Percentiles rank a stretch among this genome's conserved stretches.
Conservation (phyloP, 2,329 filamentous ascomycete species). For the Penicillium crustosum region DNA sequence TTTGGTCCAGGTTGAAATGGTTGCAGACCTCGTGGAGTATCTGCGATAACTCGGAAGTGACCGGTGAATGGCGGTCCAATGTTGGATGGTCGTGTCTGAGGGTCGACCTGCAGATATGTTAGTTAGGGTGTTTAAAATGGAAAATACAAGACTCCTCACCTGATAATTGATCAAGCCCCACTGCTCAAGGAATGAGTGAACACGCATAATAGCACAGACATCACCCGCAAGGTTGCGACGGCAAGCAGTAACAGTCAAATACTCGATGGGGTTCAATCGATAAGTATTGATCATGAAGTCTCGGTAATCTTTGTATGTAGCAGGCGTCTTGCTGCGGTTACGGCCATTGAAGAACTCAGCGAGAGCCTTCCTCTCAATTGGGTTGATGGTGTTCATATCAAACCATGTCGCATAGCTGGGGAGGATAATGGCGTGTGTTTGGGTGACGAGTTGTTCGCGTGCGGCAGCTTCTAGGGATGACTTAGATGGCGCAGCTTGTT, state of each 20-base stretch:
- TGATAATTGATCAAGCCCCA: constrained; percentile 99
- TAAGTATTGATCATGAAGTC: constrained; percentile 99
- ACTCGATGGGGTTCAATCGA: constrained; percentile 90
- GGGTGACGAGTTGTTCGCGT: constrained; percentile 85
- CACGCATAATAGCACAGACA: constrained; percentile 98
- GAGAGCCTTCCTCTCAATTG: constrained; percentile 88
- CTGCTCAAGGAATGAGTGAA: constrained; percentile 95
- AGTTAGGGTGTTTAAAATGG: constrained; percentile 29
- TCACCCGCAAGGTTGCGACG: constrained; percentile 92
- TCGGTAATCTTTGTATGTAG: constrained; percentile 97
- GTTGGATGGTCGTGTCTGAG: constrained; percentile 89
- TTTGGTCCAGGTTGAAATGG: constrained; percentile 90
- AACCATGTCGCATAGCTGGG: constrained; percentile 99
- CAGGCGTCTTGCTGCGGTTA: constrained; percentile 95
- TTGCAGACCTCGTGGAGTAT: constrained; percentile 91
- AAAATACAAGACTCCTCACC: constrained; percentile 53
- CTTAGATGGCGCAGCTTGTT: constrained; percentile 67
- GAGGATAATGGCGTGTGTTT: constrained; percentile 93
- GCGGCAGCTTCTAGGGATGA: constrained; percentile 80
- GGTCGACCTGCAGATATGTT: constrained; percentile 70
- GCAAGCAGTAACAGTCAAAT: constrained; percentile 94
- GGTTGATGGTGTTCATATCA: constrained; percentile 91
- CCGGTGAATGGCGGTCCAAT: constrained; percentile 96
- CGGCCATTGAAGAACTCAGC: constrained; percentile 98
- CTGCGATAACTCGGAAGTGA: constrained; percentile 93